Evolutionary conservation across 345 rosid species (phyloP).

Genomic region (Syzygium aqueum): DNA sequence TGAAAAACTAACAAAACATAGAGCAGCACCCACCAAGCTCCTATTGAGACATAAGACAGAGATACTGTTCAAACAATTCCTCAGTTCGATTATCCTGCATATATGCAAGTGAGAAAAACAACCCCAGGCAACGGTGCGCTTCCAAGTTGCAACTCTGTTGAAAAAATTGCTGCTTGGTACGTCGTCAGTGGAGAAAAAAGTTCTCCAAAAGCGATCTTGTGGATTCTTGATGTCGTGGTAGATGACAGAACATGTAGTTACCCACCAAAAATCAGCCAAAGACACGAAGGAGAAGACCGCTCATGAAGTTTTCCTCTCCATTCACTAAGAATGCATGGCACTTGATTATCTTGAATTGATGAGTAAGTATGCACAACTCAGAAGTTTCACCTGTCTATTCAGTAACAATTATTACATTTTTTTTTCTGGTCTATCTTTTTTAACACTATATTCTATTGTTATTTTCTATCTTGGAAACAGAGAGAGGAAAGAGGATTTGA

Average conservation of each 20-base stretch:
- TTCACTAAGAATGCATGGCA: background rate
- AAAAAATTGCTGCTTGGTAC: background rate
- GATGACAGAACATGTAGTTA: background rate
- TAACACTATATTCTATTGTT: background rate
- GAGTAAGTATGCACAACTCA: background rate
- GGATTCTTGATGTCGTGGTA: background rate
- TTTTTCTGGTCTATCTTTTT: background rate
- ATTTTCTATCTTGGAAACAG: background rate
- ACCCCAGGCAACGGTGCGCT: background rate
- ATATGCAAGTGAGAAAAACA: background rate
- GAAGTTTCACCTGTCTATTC: background rate
- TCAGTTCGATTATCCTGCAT: background rate
- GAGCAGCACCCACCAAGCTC: background rate
- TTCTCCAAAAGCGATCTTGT: background rate
- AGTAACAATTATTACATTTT: background rate
- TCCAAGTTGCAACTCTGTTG: background rate
- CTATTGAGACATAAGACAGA: background rate
- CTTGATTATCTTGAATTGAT: background rate
- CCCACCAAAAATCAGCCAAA: background rate
- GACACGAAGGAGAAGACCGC: background rate
- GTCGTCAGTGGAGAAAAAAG: background rate
- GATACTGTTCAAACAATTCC: background rate
- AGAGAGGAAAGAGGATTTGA: background rate
- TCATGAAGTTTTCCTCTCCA: background rate
- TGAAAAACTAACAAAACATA: background rate